Conservation (phyloP, 2,329 filamentous ascomycete species). For the Aspergillus melleus region DNA sequence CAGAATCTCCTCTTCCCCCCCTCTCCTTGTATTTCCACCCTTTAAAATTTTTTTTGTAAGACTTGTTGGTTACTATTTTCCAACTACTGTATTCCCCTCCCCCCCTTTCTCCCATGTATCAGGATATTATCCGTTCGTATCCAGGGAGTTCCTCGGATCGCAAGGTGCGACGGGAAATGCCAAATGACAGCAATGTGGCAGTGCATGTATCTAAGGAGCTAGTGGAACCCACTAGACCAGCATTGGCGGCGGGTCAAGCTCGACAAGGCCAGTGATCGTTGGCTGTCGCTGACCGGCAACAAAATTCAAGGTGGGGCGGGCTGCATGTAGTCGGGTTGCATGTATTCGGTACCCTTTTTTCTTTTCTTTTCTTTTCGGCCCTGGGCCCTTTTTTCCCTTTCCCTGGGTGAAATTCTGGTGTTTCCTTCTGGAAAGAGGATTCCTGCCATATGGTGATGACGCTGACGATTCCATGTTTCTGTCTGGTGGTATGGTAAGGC, state of each 20-base stretch:
- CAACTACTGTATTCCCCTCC: background rate
- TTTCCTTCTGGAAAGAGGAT: slow-evolving; percentile 9
- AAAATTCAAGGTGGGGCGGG: slow-evolving; percentile 14
- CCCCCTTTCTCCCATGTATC: background rate
- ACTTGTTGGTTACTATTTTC: background rate
- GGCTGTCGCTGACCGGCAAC: slow-evolving; percentile 16
- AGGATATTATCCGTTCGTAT: slow-evolving; percentile 2
- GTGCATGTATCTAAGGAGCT: slow-evolving; percentile 26
- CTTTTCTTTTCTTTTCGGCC: too few relatives aligned
- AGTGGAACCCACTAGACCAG: slow-evolving; percentile 22
- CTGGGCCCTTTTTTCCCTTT: background rate
- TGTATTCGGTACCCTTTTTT: slow-evolving; percentile 11
- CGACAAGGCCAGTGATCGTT: slow-evolving; percentile 18
- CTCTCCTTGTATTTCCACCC: too few relatives aligned
- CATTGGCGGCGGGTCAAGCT: slow-evolving; percentile 17
- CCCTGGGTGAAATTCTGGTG: background rate
- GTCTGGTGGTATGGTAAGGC: background rate
- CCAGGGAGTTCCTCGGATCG: slow-evolving; percentile 13
- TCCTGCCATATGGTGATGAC: background rate
- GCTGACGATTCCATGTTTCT: slow-evolving; percentile 2
- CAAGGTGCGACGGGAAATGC: slow-evolving; percentile 13
- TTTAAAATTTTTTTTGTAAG: background rate
- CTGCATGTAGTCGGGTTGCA: slow-evolving; percentile 9
- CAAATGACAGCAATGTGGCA: slow-evolving; percentile 28
- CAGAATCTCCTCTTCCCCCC: background rate